These are phyloP conservation scores for Alternaria incomplexa DNA, from an alignment of 2,329 filamentous ascomycete genomes.

Conservation along the genomic window DNA sequence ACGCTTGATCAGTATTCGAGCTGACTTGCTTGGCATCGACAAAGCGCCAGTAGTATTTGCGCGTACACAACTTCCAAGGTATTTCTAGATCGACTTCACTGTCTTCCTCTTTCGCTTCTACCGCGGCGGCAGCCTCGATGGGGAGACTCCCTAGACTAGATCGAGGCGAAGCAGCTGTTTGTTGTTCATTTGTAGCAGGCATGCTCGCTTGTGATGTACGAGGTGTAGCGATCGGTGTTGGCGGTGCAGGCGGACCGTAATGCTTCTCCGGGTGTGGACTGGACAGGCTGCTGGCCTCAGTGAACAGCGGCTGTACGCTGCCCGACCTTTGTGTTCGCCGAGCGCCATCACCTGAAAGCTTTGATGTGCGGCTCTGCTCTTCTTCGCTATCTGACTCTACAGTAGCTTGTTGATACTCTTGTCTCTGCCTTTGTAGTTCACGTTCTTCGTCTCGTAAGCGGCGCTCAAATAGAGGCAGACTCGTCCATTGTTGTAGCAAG, in stretches of 20 bases:
- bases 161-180: conserved; percentile 30
- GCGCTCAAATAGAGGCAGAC: conserved; percentile 38
- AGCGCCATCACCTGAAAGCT: conserved; percentile 13
- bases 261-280: conserved; percentile 27
- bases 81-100: conserved; percentile 42
- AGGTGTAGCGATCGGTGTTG: conserved; percentile 37
- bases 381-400: conserved; percentile 46
- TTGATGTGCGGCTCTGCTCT: conserved; percentile 21
- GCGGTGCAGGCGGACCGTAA: conserved; percentile 28
- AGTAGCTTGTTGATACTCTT: conserved; percentile 39
- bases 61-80: conserved; percentile 45
- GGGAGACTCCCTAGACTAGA: conserved; percentile 35
- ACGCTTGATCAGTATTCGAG: conserved; percentile 36
- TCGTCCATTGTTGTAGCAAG: conserved; percentile 42
- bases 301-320: conserved; percentile 37
- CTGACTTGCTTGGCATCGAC: conserved; percentile 40
- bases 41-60: conserved; percentile 43
- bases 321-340: conserved; percentile 21
- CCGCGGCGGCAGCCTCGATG: conserved; percentile 38
- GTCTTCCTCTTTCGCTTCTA: conserved; percentile 41
- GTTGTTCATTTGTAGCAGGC: conserved; percentile 11
- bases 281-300: conserved; percentile 28
- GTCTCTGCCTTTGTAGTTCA: conserved; percentile 27
- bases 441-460: conserved; percentile 33
- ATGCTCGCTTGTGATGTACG: conserved; percentile 24